Conservation (phyloP, 2,329 filamentous ascomycete genomes). For the Ophiostoma triangulosporum region DNA sequence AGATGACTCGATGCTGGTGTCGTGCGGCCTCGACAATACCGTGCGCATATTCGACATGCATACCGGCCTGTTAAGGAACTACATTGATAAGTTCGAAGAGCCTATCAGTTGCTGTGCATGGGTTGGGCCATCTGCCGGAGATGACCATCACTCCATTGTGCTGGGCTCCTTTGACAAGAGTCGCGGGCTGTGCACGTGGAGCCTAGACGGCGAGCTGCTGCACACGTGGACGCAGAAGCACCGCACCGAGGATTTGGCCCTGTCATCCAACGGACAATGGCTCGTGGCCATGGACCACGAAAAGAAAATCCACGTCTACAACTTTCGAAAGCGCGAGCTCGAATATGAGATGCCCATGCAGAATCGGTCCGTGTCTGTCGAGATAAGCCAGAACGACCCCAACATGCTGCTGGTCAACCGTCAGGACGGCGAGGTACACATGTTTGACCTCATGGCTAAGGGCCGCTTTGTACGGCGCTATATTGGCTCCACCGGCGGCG, state of each 20-base stretch:
- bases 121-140: slow-evolving; percentile 21
- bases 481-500: slow-evolving; percentile 58
- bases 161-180: slow-evolving; percentile 61
- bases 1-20: slow-evolving; percentile 74
- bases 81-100: slow-evolving; percentile 59
- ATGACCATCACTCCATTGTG: slow-evolving; percentile 64
- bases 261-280: slow-evolving; percentile 66
- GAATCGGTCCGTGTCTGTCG: slow-evolving; percentile 61
- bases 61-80: slow-evolving; percentile 50
- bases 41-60: slow-evolving; percentile 66
- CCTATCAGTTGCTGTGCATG: slow-evolving; percentile 86
- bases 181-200: slow-evolving; percentile 58
- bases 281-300: slow-evolving; percentile 66
- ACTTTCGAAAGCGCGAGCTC: slow-evolving; percentile 59
- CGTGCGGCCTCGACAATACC: slow-evolving; percentile 61
- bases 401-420: slow-evolving; percentile 70
- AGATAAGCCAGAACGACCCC: slow-evolving; percentile 64
- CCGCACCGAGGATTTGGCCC: slow-evolving; percentile 71
- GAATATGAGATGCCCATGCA: slow-evolving; percentile 61
- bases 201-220: slow-evolving; percentile 45
- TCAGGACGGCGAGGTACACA: slow-evolving; percentile 59
- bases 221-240: slow-evolving; percentile 57
- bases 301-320: slow-evolving; percentile 65
- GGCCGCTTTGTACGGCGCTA: slow-evolving; percentile 19
- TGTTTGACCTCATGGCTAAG: slow-evolving; percentile 43